Base-by-base conservation (phyloP, 2,329 filamentous ascomycete species). In the Furcasterigmium furcatum region DNA sequence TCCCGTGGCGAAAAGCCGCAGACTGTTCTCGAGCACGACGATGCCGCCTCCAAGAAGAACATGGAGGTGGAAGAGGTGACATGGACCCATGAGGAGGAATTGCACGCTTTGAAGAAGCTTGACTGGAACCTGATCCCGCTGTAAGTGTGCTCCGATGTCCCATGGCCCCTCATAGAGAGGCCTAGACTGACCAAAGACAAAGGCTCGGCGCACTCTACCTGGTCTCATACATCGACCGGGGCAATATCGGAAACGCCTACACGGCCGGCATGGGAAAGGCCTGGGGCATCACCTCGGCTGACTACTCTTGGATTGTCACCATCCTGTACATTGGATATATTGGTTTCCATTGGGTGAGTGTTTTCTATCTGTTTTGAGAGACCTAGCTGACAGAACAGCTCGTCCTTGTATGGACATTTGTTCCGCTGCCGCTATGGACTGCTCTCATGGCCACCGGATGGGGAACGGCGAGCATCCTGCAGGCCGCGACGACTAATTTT, bases 401-500 rank as follows among this genome's bases (percentile, higher is more conserved):
- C 6, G 48, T 53, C 13, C 38, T 52, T 2, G 43, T 52, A 2
- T 53, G 50, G 50, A 53, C 49, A 5, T 53, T 53, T 10, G 51
- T 53, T n/a, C 50, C 51, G 2, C 21, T 53, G 27, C 51, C 43
- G 14, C 30, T 53, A 8, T 53, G 51, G 51, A 53, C 51, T 2
- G 47, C 35, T 14, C 24, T 44, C 3, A 48, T 52, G 47, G 45
- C 50, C 1, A 34, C 16, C 40, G 54, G 36, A 13, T 52, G 40
- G 52, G 44, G 44, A 5, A 34, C 44, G 5, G 41, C 41, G 30
- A 46, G 44, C 3, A 63, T 57, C 7, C 53, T 64, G 14, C 62
- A 67, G 50, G 56, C 63, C 0, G 48, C 58, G 1, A 60, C 65
- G 2, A 58, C 55, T 39, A 62, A 58, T 52, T 68, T 63, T 58